These are phyloP conservation scores for Podila verticillata DNA, from an alignment of 192 early-diverging fungal species.

Conservation along the genomic window DNA sequence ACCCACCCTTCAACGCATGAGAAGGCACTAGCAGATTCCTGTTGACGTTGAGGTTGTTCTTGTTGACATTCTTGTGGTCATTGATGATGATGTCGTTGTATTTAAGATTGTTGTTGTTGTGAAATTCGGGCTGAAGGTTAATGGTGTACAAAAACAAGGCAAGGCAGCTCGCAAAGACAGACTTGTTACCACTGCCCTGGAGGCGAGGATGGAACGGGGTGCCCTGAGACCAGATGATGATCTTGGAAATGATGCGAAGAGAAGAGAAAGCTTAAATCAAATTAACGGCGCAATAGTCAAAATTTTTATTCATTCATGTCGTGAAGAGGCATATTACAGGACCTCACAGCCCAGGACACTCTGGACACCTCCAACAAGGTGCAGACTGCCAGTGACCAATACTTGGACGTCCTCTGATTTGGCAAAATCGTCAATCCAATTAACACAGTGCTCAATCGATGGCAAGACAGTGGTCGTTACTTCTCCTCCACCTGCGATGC, in stretches of 20 bases:
- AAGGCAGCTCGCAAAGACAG: conserved; percentile 12
- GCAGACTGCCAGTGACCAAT: conserved; percentile 92
- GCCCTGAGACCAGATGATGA: conserved; percentile 9
- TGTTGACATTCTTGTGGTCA: not conserved
- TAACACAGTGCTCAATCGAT: conserved; percentile 74
- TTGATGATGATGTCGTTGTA: conserved; percentile 7
- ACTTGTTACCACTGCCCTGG: conserved; percentile 18
- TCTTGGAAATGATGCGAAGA: not conserved
- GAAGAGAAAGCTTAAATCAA: not conserved
- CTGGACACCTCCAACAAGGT: conserved; percentile 88
- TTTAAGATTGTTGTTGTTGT: not conserved
- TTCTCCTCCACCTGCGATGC: conserved; percentile 7
- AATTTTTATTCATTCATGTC: no score
- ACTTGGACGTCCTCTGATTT: conserved; percentile 60
- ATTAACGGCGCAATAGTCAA: no score
- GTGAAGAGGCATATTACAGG: no score
- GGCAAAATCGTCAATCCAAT: conserved; percentile 55
- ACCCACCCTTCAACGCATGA: no score
- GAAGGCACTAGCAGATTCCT: not conserved
- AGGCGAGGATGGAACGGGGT: conserved; percentile 14
- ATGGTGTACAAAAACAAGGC: conserved; percentile 23
- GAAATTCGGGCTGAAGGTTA: not conserved
- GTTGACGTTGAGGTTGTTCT: not conserved
- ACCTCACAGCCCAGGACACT: conserved; percentile 73
- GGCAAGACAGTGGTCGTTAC: conserved; percentile 52